Evolutionary conservation across 306 rosid genomes (phyloP).

Genomic region (Vicia sativa): DNA sequence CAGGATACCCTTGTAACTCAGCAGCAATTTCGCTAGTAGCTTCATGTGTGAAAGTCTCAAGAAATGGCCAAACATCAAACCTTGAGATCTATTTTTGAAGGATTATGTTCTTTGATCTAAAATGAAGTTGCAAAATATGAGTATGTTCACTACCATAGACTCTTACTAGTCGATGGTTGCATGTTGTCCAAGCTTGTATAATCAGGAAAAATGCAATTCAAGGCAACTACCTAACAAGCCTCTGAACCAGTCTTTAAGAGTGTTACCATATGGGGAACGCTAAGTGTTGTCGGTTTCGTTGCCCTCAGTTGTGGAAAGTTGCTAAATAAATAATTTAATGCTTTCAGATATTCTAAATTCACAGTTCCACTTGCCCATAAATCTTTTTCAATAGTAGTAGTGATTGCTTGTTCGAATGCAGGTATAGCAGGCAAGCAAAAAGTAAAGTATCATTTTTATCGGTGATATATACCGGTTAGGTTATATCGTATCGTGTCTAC

Average conservation of each 20-base stretch:
- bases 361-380: slow-evolving; percentile 96
- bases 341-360: slow-evolving; percentile 90
- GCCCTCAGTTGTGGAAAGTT: slow-evolving; percentile 99
- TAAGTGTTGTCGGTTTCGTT: slow-evolving; percentile 93
- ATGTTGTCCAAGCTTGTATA: slow-evolving; percentile 96
- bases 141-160: slow-evolving; percentile 83
- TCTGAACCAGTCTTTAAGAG: slow-evolving; percentile 92
- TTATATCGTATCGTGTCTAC: too few species aligned
- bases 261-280: slow-evolving; percentile 97
- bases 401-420: too few species aligned
- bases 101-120: slow-evolving; percentile 71
- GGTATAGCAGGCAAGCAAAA: too few species aligned
- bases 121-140: slow-evolving; percentile 89
- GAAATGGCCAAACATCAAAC: slow-evolving; percentile 96
- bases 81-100: slow-evolving; percentile 94
- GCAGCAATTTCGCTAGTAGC: slow-evolving; percentile 78
- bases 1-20: slow-evolving; percentile 79
- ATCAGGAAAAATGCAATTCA: slow-evolving; percentile 94
- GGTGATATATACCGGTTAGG: too few species aligned
- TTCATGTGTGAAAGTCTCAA: slow-evolving; percentile 91
- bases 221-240: slow-evolving; percentile 95
- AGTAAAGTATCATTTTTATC: too few species aligned
- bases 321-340: slow-evolving; percentile 89
- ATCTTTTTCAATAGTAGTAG: slow-evolving; percentile 94
- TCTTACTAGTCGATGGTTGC: slow-evolving; percentile 91